Conservation (phyloP, 2,329 filamentous ascomycete genomes). For the Colletotrichum sp. region DNA sequence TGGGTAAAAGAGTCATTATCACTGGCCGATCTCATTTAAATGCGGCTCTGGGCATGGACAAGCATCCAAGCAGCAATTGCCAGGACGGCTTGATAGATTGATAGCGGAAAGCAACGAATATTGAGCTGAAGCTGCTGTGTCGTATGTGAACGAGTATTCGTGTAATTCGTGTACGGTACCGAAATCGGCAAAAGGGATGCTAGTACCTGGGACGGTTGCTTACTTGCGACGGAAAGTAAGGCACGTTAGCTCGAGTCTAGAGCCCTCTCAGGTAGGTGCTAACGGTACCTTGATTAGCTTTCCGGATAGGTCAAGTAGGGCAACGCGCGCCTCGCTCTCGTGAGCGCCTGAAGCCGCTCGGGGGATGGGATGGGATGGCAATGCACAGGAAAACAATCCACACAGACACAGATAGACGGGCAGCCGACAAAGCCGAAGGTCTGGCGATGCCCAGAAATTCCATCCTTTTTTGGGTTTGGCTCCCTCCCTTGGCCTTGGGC, state of each 20-base stretch:
- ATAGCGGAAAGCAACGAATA: background rate
- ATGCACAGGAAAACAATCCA: background rate
- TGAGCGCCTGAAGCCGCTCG: background rate
- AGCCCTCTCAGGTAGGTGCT: background rate
- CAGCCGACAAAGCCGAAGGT: constrained; percentile 4
- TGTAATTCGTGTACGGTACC: background rate
- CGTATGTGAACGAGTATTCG: background rate
- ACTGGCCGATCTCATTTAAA: constrained; percentile 15
- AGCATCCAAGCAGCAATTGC: background rate
- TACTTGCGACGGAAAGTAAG: background rate
- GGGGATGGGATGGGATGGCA: background rate
- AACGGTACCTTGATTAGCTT: background rate
- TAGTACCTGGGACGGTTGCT: background rate
- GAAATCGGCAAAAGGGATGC: background rate
- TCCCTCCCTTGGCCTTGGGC: constrained; percentile 19
- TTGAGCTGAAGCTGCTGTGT: background rate
- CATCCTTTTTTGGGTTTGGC: background rate
- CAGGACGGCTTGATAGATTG: background rate
- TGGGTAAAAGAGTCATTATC: constrained; percentile 1
- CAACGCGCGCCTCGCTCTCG: background rate
- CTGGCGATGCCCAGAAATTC: constrained; percentile 1
- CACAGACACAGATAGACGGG: background rate
- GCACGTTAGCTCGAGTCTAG: background rate
- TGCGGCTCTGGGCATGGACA: constrained; percentile 11
- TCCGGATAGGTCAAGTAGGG: background rate